These are phyloP conservation scores for Magnaporthiopsis incrustans DNA, from an alignment of 2,329 filamentous ascomycete genomes.

Conservation along the genomic window DNA sequence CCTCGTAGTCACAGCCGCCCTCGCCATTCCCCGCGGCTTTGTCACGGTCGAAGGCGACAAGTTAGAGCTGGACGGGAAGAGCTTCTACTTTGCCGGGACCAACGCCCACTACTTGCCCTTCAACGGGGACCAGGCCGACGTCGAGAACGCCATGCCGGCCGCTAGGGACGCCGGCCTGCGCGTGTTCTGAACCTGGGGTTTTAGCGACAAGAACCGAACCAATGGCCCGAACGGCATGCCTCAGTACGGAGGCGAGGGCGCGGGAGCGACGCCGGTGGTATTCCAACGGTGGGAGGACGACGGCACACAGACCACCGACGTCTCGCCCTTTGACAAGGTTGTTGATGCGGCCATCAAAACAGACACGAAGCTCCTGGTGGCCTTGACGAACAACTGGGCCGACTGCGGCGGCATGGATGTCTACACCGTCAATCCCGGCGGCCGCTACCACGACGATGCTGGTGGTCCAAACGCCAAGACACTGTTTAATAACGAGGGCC, in stretches of 20 bases:
- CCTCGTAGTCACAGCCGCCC: background rate
- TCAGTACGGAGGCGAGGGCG: slow-evolving; percentile 41
- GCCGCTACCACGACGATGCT: slow-evolving; percentile 24
- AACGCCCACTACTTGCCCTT: slow-evolving; percentile 53
- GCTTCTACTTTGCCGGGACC: slow-evolving; percentile 48
- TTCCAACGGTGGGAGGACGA: slow-evolving; percentile 38
- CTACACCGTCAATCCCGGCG: slow-evolving; percentile 47
- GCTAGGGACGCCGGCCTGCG: slow-evolving; percentile 40
- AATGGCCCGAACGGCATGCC: slow-evolving; percentile 36
- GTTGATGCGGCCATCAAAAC: slow-evolving; percentile 39
- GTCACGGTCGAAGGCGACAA: slow-evolving; percentile 39
- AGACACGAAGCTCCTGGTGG: slow-evolving; percentile 44
- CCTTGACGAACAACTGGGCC: slow-evolving; percentile 51
- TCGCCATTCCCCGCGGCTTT: background rate
- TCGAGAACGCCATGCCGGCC: slow-evolving; percentile 48
- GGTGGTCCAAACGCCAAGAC: background rate
- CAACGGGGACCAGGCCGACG: slow-evolving; percentile 38
- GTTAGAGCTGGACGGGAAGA: slow-evolving; percentile 45
- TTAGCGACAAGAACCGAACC: slow-evolving; percentile 48
- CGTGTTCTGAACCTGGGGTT: slow-evolving; percentile 33
- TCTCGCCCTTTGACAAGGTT: slow-evolving; percentile 41
- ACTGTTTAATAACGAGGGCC: too few species aligned
- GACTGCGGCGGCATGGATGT: slow-evolving; percentile 54
- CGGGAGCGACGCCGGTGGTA: slow-evolving; percentile 34
- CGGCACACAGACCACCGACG: slow-evolving; percentile 35